These are phyloP conservation scores for Pythium biforme DNA, from an alignment of 352 stramenopile species.

Conservation along the genomic window DNA sequence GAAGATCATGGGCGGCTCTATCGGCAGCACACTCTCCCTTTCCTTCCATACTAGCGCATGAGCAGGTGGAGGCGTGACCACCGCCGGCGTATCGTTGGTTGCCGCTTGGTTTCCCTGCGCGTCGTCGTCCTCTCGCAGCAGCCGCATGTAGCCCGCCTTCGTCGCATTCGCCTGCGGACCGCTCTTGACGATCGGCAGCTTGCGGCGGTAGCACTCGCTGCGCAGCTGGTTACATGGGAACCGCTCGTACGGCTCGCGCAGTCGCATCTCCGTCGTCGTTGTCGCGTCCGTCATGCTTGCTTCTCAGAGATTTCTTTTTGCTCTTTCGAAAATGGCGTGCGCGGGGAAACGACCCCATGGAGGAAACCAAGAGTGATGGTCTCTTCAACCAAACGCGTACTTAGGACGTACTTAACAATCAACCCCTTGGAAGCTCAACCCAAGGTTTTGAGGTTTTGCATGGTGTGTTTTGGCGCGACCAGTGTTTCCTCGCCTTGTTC, in stretches of 20 bases:
- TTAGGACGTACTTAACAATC: background rate
- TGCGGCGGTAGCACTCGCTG: conserved; percentile 25
- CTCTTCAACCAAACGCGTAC: conserved; percentile 1
- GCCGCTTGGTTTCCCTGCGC: background rate
- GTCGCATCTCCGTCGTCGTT: background rate
- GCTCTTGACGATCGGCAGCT: conserved; percentile 28
- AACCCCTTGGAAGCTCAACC: conserved; percentile 7
- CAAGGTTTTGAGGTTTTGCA: conserved; percentile 24
- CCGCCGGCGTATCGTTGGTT: background rate
- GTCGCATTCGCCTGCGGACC: conserved; percentile 25
- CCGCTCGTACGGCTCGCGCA: conserved; percentile 25
- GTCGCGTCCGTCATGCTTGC: background rate
- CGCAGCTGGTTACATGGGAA: conserved; percentile 25
- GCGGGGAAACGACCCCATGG: background rate
- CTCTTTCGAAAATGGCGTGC: background rate
- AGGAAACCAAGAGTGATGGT: conserved; percentile 1
- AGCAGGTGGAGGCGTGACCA: too few relatives aligned
- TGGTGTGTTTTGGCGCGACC: conserved; percentile 3
- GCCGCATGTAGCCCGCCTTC: conserved; percentile 24
- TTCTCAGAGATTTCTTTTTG: background rate
- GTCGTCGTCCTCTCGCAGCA: conserved; percentile 17
- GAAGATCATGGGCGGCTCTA: background rate
- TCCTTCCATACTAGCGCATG: too few relatives aligned
- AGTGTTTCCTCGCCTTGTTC: background rate
- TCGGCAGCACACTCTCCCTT: background rate